Percentiles rank a stretch among this genome's conserved stretches.
These are phyloP conservation scores for Xylaria intraflava DNA, from an alignment of 495 filamentous ascomycete species.

Conservation along the genomic window DNA sequence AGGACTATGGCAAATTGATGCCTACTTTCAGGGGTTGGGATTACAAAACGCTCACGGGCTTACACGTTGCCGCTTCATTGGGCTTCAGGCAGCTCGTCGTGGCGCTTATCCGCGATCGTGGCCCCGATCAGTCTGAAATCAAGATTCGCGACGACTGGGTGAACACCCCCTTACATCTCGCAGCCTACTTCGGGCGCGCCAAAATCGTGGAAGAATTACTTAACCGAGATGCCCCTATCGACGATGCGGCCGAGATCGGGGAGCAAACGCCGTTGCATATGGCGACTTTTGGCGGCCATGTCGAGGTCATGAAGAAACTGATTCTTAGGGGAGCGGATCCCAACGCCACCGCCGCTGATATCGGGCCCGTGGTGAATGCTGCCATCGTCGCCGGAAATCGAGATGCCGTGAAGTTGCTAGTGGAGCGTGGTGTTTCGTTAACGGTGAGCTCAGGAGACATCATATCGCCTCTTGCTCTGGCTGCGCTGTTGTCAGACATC, in stretches of 20 bases:
- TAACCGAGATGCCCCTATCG: slow-evolving; percentile 24
- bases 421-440: slow-evolving; percentile 25
- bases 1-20: slow-evolving; percentile 24
- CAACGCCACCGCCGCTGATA: slow-evolving; percentile 23
- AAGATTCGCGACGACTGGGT: slow-evolving; percentile 18
- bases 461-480: slow-evolving; percentile 22
- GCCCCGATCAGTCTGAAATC: slow-evolving; percentile 23
- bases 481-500: slow-evolving; percentile 23
- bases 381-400: slow-evolving; percentile 29
- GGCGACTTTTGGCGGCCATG: slow-evolving; percentile 29
- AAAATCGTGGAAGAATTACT: slow-evolving; percentile 32
- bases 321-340: slow-evolving; percentile 24
- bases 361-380: slow-evolving; percentile 30
- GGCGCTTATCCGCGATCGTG: slow-evolving; percentile 23
- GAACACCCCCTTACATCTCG: slow-evolving; percentile 29
- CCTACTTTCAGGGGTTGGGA: slow-evolving; percentile 19
- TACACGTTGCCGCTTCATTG: slow-evolving; percentile 26
- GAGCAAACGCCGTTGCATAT: slow-evolving; percentile 30
- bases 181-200: slow-evolving; percentile 26
- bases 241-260: slow-evolving; percentile 22
- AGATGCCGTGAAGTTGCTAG: slow-evolving; percentile 27
- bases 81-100: slow-evolving; percentile 27
- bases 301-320: slow-evolving; percentile 30
- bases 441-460: slow-evolving; percentile 20
- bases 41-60: slow-evolving; percentile 18